Evolutionary conservation across 2,329 filamentous ascomycete genomes (phyloP), one percentile per base, ranked within the genome.

Genomic region (Colletotrichum gigasporum): DNA sequence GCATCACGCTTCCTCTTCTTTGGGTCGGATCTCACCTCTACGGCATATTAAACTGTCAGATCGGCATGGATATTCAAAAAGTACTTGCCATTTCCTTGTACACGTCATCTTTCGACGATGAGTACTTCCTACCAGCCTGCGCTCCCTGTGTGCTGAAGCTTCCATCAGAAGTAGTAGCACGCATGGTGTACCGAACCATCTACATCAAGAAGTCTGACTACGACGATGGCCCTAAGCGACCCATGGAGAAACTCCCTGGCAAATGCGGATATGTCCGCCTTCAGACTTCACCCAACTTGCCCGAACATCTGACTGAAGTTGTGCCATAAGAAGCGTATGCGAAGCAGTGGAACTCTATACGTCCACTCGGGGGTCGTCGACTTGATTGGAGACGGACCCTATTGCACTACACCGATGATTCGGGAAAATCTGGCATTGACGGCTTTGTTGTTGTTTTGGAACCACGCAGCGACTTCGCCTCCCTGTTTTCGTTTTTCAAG

Each of bases 1-100:
- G 45, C 5, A 53, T 60, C 37, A 60, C 47, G 3, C 47, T 60
- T 5, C 56, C 47, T n/a, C 32, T 58, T 7, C 28, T 44, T 18
- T 26, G n/a, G 18, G 16, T 54, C 12, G 12, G 22, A 10, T n/a
- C 10, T 3, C 24, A 12, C n/a, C 16, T 18, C 16, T 54, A 34
- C 16, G 50, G 50, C 12, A 5, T 53, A 5, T 34, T 53, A 5
- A 16, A 39, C 26, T 54, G 51, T 28, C 37, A 44, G 24, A 24
- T 54, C 14, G 51, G 51, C 8, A 32, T 26, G 12, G 18, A 54
- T 32, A 32, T 54, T 26, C 20, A 4, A 42, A 18, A 24, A 16
- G 7, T 42, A 4, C 11, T 54, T 20, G 16, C 18, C 7, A 42
- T 54, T 3, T 37, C 51, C n/a, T 37, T 44, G 12, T 41, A 22